Percentiles rank a stretch among this genome's conserved stretches.
phyloP scores from a whole-genome alignment of 176 grass and related monocot species.

The Puccinellia tenuiflora region DNA sequence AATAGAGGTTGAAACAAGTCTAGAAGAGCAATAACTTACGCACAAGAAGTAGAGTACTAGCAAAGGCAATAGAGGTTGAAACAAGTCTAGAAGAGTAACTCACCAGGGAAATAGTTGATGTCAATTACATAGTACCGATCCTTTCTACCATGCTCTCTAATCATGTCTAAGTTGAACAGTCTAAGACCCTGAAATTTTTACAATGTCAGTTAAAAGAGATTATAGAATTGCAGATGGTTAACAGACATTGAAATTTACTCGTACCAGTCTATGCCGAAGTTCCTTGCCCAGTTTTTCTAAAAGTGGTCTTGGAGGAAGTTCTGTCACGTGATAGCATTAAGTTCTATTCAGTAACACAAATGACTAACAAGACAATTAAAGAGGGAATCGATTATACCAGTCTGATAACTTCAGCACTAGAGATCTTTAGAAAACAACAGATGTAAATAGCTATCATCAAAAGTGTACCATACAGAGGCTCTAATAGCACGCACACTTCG shows the following conservation, averaged over 20 bases:
- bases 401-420: not conserved
- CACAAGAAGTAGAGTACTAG: not conserved
- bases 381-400: not conserved
- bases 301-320: conserved; percentile 72
- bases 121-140: conserved; percentile 95
- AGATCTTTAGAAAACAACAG: not conserved
- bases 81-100: not conserved
- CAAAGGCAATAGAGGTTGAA: not conserved
- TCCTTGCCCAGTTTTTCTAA: conserved; percentile 79
- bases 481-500: not conserved
- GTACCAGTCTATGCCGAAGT: conserved; percentile 66
- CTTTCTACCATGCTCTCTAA: conserved; percentile 73
- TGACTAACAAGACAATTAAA: conserved; percentile 22
- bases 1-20: conserved; percentile 1
- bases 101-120: conserved; percentile 95
- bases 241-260: not conserved
- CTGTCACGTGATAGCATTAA: conserved; percentile 29
- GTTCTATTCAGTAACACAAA: conserved; percentile 16
- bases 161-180: conserved; percentile 91
- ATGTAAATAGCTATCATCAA: not conserved
- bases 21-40: not conserved
- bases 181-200: conserved; percentile 55
- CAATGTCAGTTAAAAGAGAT: conserved; percentile 10
- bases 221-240: not conserved
- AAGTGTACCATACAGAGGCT: not conserved